Conservation (phyloP, 176 grass and related monocot species). For the Coix lacrymajobi region DNA sequence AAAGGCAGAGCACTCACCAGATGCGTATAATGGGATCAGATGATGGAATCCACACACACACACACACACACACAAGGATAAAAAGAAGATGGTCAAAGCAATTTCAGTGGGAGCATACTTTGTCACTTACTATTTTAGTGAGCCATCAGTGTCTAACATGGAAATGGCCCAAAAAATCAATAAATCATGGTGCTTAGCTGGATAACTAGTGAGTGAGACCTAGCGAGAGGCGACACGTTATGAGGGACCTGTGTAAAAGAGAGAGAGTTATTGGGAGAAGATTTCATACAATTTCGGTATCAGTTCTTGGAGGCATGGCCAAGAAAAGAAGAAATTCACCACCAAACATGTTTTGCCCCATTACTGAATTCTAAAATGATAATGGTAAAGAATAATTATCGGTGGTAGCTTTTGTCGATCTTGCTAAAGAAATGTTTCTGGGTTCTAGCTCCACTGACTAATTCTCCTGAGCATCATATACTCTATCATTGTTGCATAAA, state of each 20-base stretch:
- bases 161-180: conserved; percentile 21
- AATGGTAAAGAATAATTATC: neutral
- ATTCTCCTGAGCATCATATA: neutral
- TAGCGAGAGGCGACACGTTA: conserved; percentile 4
- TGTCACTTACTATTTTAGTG: conserved; percentile 33
- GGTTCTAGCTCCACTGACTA: neutral
- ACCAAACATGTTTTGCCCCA: neutral
- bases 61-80: neutral
- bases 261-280: neutral
- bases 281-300: conserved; percentile 27
- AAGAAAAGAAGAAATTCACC: conserved; percentile 6
- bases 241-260: neutral
- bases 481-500: neutral
- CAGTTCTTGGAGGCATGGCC: neutral
- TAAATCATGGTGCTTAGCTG: neutral
- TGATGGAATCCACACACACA: conserved; percentile 30
- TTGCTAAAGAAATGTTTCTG: neutral
- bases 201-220: neutral
- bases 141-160: conserved; percentile 8
- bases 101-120: conserved; percentile 33
- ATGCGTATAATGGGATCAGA: conserved; percentile 29
- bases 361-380: neutral
- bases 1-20: conserved; percentile 29
- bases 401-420: neutral
- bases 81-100: conserved; percentile 29